phyloP scores from a whole-genome alignment of 148 eudicot species.

The Rheum nobile region DNA sequence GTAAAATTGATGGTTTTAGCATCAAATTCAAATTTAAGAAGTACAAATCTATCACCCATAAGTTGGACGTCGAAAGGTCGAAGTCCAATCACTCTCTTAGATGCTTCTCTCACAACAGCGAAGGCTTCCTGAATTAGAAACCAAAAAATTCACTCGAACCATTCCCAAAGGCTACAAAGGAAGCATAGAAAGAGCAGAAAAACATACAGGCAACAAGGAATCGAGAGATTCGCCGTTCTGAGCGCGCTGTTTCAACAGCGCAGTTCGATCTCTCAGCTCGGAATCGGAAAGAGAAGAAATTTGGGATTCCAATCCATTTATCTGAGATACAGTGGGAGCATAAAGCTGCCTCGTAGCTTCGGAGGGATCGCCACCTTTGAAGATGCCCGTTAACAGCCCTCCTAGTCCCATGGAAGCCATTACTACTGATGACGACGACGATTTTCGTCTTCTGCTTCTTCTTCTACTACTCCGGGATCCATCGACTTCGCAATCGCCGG shows the following conservation, averaged over 20 bases:
- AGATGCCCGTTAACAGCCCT: conserved; percentile 58
- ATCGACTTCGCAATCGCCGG: not conserved
- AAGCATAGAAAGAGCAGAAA: not conserved
- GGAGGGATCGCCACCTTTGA: conserved; percentile 51
- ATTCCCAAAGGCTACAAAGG: not conserved
- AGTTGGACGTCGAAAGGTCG: conserved; percentile 95
- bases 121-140: conserved; percentile 59
- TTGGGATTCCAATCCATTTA: conserved; percentile 45
- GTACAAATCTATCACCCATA: conserved; percentile 33
- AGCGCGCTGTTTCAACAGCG: conserved; percentile 50
- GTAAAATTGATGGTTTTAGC: not conserved
- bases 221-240: conserved; percentile 51
- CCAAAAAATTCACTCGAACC: not conserved
- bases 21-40: not conserved
- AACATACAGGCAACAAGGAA: conserved; percentile 70
- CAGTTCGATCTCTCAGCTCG: conserved; percentile 46
- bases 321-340: conserved; percentile 29
- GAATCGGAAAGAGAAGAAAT: conserved; percentile 52
- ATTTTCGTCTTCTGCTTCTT: conserved; percentile 6
- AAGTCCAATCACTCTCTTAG: conserved; percentile 87
- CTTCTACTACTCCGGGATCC: not conserved
- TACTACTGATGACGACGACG: not conserved
- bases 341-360: conserved; percentile 69
- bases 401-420: conserved; percentile 33
- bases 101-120: conserved; percentile 94